A percentile compares a stretch with the other conserved stretches of the same genome.
Conservation (phyloP, 2,329 filamentous ascomycete genomes). For the Neoascochyta sp. region DNA sequence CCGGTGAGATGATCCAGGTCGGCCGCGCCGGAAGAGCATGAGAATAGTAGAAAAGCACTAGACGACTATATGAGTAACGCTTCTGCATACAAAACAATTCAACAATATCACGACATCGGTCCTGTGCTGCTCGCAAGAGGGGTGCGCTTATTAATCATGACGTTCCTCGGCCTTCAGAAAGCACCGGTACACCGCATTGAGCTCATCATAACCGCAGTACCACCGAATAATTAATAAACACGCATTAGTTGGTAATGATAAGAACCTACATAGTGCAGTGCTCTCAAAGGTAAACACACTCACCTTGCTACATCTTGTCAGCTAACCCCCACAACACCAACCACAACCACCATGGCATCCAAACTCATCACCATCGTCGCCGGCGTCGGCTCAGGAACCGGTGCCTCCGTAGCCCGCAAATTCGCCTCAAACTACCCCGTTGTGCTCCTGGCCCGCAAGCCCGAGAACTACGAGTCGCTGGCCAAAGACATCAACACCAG, state of each 20-base stretch:
- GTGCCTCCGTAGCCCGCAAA: slow-evolving; percentile 57
- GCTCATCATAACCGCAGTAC: too few relatives aligned
- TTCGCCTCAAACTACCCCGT: slow-evolving; percentile 67
- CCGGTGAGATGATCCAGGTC: slow-evolving; percentile 82
- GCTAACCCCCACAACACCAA: background rate
- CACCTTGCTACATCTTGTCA: slow-evolving; percentile 2
- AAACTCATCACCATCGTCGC: slow-evolving; percentile 66
- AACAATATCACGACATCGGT: background rate
- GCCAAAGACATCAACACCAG: slow-evolving; percentile 63
- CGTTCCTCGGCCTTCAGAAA: too few relatives aligned
- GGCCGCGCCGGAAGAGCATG: slow-evolving; percentile 62
- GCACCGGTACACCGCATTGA: too few relatives aligned
- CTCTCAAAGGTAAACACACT: background rate
- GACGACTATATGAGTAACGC: slow-evolving; percentile 8
- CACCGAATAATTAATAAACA: too few relatives aligned
- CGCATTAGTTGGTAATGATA: background rate
- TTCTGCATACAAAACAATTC: too few relatives aligned
- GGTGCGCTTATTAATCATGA: too few relatives aligned
- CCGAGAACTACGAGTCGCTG: slow-evolving; percentile 62
- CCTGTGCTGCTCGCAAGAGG: background rate
- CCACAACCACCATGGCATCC: slow-evolving; percentile 32
- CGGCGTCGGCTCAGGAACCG: slow-evolving; percentile 70
- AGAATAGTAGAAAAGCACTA: background rate
- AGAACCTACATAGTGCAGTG: background rate
- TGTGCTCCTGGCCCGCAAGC: slow-evolving; percentile 67